Conservation (phyloP, 441 rosid genomes). For the Capsella rubella region DNA sequence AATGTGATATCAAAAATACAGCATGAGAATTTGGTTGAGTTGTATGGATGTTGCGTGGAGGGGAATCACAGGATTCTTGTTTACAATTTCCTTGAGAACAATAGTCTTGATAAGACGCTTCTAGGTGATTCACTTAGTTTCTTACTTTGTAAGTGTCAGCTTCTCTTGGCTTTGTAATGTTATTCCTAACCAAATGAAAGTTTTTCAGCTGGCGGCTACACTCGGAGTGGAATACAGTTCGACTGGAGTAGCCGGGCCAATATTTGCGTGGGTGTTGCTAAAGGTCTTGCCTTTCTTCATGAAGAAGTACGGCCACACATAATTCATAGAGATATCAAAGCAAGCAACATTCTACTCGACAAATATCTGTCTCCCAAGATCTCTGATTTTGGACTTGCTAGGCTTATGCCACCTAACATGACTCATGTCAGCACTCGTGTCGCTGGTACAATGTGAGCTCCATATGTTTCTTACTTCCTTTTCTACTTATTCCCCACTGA, state of each 20-base stretch:
- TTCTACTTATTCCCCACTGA: neutral
- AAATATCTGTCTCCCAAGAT: slow-evolving; percentile 80
- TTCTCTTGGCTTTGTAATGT: slow-evolving; percentile 20
- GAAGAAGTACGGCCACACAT: slow-evolving; percentile 81
- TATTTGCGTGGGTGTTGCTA: slow-evolving; percentile 85
- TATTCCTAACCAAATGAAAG: slow-evolving; percentile 10
- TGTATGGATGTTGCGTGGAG: slow-evolving; percentile 91
- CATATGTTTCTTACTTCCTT: neutral
- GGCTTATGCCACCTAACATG: slow-evolving; percentile 80
- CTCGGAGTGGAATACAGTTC: slow-evolving; percentile 64
- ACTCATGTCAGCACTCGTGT: slow-evolving; percentile 98
- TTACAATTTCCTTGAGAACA: slow-evolving; percentile 90
- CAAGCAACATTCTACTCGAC: slow-evolving; percentile 95
- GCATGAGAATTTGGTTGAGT: slow-evolving; percentile 88
- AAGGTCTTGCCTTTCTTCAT: slow-evolving; percentile 89
- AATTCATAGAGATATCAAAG: slow-evolving; percentile 91
- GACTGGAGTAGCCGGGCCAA: slow-evolving; percentile 71
- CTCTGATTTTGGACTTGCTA: slow-evolving; percentile 96
- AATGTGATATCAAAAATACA: slow-evolving; percentile 76
- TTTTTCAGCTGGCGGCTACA: slow-evolving; percentile 65
- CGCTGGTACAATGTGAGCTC: slow-evolving; percentile 94
- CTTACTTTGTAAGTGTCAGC: slow-evolving; percentile 21
- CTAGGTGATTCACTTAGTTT: slow-evolving; percentile 60
- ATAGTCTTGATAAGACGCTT: slow-evolving; percentile 90
- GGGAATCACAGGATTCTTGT: slow-evolving; percentile 83